Conservation (phyloP, 768 basidiomycete species). For the Pulveroboletus sp. region DNA sequence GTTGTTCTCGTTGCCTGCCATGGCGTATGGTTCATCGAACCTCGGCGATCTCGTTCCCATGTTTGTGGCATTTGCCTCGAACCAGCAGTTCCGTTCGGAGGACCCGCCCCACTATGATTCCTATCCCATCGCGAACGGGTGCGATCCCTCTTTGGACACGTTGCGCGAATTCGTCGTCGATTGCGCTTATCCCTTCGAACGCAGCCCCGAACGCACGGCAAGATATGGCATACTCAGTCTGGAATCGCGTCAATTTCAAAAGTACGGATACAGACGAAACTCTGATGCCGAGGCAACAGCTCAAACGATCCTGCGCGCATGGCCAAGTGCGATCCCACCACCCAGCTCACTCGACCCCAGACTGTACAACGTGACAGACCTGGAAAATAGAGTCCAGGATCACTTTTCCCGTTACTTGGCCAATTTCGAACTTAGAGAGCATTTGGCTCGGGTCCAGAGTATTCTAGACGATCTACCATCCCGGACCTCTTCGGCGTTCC, state of each 20-base stretch:
- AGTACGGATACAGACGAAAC: neutral
- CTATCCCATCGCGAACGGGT: neutral
- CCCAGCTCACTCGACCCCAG: neutral
- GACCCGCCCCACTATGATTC: conserved; percentile 6
- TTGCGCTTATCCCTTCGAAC: neutral
- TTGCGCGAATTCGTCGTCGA: neutral
- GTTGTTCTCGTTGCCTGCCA: conserved; percentile 27
- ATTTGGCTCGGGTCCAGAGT: neutral
- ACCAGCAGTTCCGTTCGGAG: conserved; percentile 1
- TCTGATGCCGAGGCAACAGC: neutral
- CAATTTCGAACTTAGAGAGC: neutral
- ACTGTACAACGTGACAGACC: neutral
- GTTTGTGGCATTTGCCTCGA: conserved; percentile 29
- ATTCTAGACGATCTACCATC: neutral
- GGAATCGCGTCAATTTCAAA: no score
- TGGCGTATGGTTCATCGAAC: conserved; percentile 20
- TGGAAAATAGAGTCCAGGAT: neutral
- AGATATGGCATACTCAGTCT: no score
- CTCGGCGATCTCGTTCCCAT: conserved; percentile 19
- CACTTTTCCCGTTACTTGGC: neutral
- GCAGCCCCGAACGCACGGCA: no score
- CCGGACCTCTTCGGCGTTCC: neutral
- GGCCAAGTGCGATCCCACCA: conserved; percentile 2
- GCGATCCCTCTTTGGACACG: no score
- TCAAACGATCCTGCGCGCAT: neutral